Conservation (phyloP, 257 asterid species). For the Linaria vulgaris region DNA sequence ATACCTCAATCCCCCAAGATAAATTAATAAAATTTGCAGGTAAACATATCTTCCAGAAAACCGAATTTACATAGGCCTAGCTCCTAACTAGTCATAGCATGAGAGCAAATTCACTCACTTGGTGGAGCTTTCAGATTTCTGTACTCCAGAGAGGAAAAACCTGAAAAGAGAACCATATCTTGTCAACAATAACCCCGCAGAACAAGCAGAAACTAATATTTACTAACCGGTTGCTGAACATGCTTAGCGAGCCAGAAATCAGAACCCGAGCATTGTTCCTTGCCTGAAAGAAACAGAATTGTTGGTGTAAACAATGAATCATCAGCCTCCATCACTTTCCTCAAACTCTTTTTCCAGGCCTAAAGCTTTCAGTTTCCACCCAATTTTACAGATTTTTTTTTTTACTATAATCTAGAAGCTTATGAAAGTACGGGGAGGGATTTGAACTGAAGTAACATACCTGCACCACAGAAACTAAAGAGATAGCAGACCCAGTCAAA, state of each 20-base stretch:
- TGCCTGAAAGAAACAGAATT: conserved; percentile 38
- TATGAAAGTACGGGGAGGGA: too few relatives aligned
- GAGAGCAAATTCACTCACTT: conserved; percentile 38
- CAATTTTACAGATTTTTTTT: too few relatives aligned
- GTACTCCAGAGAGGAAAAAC: conserved; percentile 54
- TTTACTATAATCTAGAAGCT: too few relatives aligned
- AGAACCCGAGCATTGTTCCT: conserved; percentile 70
- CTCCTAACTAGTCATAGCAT: conserved; percentile 18
- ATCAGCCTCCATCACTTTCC: conserved; percentile 8
- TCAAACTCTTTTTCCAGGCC: too few relatives aligned
- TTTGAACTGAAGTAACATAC: conserved; percentile 35
- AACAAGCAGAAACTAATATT: conserved; percentile 10
- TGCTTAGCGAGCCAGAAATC: conserved; percentile 60
- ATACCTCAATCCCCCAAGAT: too few relatives aligned
- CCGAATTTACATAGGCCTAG: conserved; percentile 3
- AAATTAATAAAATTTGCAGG: too few relatives aligned
- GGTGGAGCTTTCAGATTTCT: conserved; percentile 54
- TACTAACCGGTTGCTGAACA: conserved; percentile 65
- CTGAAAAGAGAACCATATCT: conserved; percentile 32
- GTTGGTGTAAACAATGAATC: not conserved
- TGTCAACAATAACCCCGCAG: conserved; percentile 19
- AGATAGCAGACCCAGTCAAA: conserved; percentile 66
- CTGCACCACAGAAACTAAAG: conserved; percentile 86
- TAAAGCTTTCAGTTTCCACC: too few relatives aligned
- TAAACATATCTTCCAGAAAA: conserved; percentile 1